Conservation (phyloP, 2,329 filamentous ascomycete genomes). For the Exophiala alcalophila region DNA sequence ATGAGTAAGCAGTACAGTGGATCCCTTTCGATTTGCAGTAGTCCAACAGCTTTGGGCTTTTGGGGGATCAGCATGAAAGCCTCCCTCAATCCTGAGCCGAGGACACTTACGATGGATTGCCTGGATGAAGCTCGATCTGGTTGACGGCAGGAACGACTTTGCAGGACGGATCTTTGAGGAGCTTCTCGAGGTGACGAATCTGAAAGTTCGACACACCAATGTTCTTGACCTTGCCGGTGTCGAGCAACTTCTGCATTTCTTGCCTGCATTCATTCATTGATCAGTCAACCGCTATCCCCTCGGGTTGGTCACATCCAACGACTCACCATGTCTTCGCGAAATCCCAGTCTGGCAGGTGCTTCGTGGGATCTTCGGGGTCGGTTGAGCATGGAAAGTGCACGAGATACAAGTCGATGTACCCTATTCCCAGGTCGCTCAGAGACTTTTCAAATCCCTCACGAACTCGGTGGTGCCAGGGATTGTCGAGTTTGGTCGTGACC, state of each 20-base stretch:
- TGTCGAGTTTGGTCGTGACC: slow-evolving; percentile 83
- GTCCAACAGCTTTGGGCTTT: slow-evolving; percentile 63
- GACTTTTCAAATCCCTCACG: slow-evolving; percentile 53
- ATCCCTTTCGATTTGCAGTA: slow-evolving; percentile 71
- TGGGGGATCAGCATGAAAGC: slow-evolving; percentile 1
- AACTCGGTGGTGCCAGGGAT: slow-evolving; percentile 37
- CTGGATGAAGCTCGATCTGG: slow-evolving; percentile 33
- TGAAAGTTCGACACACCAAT: slow-evolving; percentile 72
- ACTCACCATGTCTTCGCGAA: slow-evolving; percentile 43
- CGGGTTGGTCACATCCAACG: not conserved
- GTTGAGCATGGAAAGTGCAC: slow-evolving; percentile 44
- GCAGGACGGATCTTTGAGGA: slow-evolving; percentile 36
- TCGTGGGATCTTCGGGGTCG: slow-evolving; percentile 17
- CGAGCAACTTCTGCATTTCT: slow-evolving; percentile 56
- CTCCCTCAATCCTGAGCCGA: not conserved
- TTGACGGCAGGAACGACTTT: slow-evolving; percentile 35
- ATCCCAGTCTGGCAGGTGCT: slow-evolving; percentile 36
- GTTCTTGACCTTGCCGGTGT: slow-evolving; percentile 58
- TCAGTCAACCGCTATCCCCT: not conserved
- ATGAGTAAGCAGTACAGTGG: slow-evolving; percentile 64
- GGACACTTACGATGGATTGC: slow-evolving; percentile 19
- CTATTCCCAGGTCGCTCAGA: slow-evolving; percentile 59
- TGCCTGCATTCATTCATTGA: slow-evolving; percentile 51
- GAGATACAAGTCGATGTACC: slow-evolving; percentile 66
- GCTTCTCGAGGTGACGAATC: slow-evolving; percentile 41